Evolutionary conservation across 495 filamentous ascomycete species (phyloP).

Genomic region (Tuber melanosporum): DNA sequence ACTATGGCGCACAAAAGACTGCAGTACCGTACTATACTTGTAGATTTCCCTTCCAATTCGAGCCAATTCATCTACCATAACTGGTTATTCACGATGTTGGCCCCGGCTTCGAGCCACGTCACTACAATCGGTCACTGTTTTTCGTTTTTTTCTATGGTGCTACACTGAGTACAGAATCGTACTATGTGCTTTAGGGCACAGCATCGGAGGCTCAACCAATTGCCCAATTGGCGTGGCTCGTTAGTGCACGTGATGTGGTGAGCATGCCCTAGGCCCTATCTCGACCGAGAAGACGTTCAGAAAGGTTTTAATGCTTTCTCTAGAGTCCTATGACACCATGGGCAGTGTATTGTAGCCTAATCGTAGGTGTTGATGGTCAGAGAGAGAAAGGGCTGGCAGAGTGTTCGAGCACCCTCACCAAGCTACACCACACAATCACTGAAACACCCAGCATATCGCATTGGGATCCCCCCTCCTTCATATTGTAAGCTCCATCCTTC

Average conservation of each 20-base stretch:
- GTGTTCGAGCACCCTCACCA: background rate
- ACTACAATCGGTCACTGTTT: background rate
- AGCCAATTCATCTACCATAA: background rate
- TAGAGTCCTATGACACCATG: background rate
- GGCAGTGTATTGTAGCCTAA: background rate
- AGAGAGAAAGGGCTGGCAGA: background rate
- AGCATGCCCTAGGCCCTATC: background rate
- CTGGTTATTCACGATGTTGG: background rate
- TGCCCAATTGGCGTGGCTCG: background rate
- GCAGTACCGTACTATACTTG: background rate
- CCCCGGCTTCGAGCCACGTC: background rate
- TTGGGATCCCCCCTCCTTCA: background rate
- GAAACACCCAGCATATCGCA: background rate
- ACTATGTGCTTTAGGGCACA: background rate
- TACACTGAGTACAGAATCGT: no score
- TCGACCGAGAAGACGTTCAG: background rate
- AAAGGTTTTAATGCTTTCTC: background rate
- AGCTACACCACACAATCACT: background rate
- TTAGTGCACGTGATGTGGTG: background rate
- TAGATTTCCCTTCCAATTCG: background rate
- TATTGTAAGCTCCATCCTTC: background rate
- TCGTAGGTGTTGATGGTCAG: background rate
- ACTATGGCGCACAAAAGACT: background rate
- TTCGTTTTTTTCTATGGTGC: background rate
- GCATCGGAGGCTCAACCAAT: background rate